phyloP scores from a whole-genome alignment of 306 rosid genomes.

The Fagus crenata region DNA sequence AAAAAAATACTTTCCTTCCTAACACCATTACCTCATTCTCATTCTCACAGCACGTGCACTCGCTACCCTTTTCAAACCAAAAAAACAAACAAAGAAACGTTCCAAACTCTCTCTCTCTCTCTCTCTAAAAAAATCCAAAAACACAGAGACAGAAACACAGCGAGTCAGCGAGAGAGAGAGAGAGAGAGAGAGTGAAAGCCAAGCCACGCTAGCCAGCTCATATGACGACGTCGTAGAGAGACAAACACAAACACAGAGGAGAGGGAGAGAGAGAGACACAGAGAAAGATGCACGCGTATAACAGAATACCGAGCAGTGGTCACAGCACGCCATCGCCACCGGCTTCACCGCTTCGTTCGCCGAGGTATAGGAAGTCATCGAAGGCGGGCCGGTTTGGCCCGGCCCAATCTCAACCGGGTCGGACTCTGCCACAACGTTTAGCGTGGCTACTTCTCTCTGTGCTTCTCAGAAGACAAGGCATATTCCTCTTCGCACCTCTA shows the following conservation, averaged over 20 bases:
- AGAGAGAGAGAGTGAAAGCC: neutral
- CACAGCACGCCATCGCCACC: slow-evolving; percentile 94
- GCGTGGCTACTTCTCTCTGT: slow-evolving; percentile 71
- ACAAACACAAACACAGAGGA: neutral
- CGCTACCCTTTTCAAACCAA: neutral
- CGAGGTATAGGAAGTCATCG: slow-evolving; percentile 49
- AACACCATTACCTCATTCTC: neutral
- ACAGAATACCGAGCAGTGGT: slow-evolving; percentile 92
- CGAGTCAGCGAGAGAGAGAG: slow-evolving; percentile 1
- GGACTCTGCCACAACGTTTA: slow-evolving; percentile 56
- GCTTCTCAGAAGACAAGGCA: slow-evolving; percentile 83
- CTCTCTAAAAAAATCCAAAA: slow-evolving; percentile 13
- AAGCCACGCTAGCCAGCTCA: neutral
- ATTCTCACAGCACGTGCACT: slow-evolving; percentile 33
- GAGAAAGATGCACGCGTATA: slow-evolving; percentile 67
- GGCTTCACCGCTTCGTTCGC: slow-evolving; percentile 80
- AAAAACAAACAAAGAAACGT: neutral
- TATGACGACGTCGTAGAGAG: slow-evolving; percentile 5
- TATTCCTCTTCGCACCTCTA: slow-evolving; percentile 93
- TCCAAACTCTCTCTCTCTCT: neutral
- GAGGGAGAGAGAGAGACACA: neutral
- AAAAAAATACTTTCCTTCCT: slow-evolving; percentile 1
- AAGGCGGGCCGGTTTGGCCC: slow-evolving; percentile 20
- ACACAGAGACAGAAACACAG: neutral
- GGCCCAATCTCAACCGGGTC: slow-evolving; percentile 60